Percentiles rank a stretch among this genome's conserved stretches.
Evolutionary conservation across 2,329 filamentous ascomycete species (phyloP).

Genomic region (Aspergillus luchuensis): DNA sequence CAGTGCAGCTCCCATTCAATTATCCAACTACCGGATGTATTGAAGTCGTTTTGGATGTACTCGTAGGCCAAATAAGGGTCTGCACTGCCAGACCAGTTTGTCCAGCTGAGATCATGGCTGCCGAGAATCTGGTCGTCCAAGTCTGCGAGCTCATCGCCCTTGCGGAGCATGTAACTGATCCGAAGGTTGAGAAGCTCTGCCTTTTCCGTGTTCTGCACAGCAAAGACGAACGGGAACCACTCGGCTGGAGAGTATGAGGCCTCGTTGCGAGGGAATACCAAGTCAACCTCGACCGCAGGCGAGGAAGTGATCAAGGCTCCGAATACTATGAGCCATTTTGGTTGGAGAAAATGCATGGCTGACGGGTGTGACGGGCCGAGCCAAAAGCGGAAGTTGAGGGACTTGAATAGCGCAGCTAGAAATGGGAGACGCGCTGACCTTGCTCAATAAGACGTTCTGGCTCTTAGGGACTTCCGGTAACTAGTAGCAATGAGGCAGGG

Average conservation of each 20-base stretch:
- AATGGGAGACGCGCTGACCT: too few relatives aligned
- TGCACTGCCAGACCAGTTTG: constrained; percentile 14
- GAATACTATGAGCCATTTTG: neutral
- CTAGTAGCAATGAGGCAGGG: too few relatives aligned
- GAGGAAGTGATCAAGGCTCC: neutral
- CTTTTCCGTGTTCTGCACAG: constrained; percentile 18
- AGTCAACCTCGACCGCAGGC: constrained; percentile 16
- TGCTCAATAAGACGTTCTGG: too few relatives aligned
- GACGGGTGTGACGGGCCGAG: neutral
- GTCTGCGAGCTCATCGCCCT: too few relatives aligned
- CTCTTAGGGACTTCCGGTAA: too few relatives aligned
- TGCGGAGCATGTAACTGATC: too few relatives aligned
- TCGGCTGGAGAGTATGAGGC: constrained; percentile 21
- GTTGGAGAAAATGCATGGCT: neutral
- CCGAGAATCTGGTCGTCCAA: too few relatives aligned
- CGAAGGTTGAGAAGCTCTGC: constrained; percentile 18
- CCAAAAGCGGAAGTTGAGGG: too few relatives aligned
- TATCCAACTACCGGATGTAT: constrained; percentile 1
- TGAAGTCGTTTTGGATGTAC: neutral
- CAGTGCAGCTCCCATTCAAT: constrained; percentile 13
- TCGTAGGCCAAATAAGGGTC: constrained; percentile 15
- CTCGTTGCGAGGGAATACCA: constrained; percentile 22
- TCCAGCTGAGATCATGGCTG: too few relatives aligned
- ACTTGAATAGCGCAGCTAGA: too few relatives aligned
- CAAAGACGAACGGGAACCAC: constrained; percentile 22